Evolutionary conservation across 1,284 basidiomycete species (phyloP), one percentile per base, ranked within the genome.

Genomic region (Phellinidium pouzarii): DNA sequence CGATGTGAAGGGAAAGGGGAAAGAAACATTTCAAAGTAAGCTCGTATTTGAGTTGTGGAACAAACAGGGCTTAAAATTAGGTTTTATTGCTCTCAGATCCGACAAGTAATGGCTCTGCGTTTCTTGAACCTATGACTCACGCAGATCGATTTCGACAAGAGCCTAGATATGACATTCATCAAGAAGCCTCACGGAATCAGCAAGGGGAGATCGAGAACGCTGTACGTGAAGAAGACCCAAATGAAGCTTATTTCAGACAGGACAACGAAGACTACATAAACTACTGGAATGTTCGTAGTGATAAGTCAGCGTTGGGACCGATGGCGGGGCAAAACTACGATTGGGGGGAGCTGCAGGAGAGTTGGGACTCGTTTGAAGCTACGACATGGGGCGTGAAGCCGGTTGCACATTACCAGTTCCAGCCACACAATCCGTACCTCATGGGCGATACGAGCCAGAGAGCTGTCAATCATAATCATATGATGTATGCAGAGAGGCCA

Each of bases 291-390:
- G n/a, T n/a, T n/a, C n/a, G n/a, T n/a, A n/a, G n/a, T n/a, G n/a
- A n/a, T 25, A 66, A 70, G 25, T 64, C 57, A 50, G 58, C 38
- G 37, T 59, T 57, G 44, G 11, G 31, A 34, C 58, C 8, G 38
- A 20, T 54, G 53, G 49, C 22, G 34, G 26, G 50, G 26, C 60
- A 62, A 26, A 52, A 54, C 17, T 59, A 58, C 23, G 78, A 81
- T 58, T 89, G 86, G 87, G 73, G 76, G 49, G 65, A 69, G 47
- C 65, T 97, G 59, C 91, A 95, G 67, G 65, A 71, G 11, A 85
- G 89, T 58, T 96, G 92, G 93, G 92, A 96, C 59, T 68, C 68
- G 2, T 90, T 88, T 55, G 87, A 89, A 64, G 82, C 82, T 3
- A 87, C 80, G 5, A 67, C 77, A 2, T 68, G 75, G 1, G 83